Conservation (phyloP, 2,329 filamentous ascomycete genomes). For the Ceratocystiopsis minuta region DNA sequence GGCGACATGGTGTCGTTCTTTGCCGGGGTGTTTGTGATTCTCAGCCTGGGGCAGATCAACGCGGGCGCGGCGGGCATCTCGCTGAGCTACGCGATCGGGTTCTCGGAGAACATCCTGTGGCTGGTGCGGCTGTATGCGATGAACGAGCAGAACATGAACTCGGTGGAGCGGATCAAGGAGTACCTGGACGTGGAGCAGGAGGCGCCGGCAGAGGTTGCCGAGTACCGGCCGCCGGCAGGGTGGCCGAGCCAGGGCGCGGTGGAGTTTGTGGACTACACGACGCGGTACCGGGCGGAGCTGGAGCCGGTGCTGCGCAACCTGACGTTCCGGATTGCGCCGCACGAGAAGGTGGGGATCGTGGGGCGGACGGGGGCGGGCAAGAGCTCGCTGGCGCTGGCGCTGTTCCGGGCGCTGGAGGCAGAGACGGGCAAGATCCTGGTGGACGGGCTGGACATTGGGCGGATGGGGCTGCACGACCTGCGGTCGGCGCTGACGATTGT, state of each 20-base stretch:
- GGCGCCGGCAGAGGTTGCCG: constrained; percentile 57
- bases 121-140: constrained; percentile 82
- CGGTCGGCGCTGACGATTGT: constrained; percentile 93
- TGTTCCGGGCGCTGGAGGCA: constrained; percentile 87
- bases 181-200: constrained; percentile 95
- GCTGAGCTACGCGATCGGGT: constrained; percentile 87
- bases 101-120: constrained; percentile 94
- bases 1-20: constrained; percentile 89
- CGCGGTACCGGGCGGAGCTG: constrained; percentile 71
- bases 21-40: constrained; percentile 75
- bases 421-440: constrained; percentile 79
- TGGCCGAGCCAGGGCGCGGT: constrained; percentile 81
- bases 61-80: constrained; percentile 85
- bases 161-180: constrained; percentile 91
- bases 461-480: constrained; percentile 82
- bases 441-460: constrained; percentile 75
- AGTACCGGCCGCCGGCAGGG: constrained; percentile 55
- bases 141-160: constrained; percentile 99
- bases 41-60: constrained; percentile 68
- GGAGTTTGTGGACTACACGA: constrained; percentile 77
- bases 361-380: constrained; percentile 92
- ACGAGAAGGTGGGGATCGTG: constrained; percentile 90
- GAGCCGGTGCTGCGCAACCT: constrained; percentile 72
- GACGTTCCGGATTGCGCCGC: constrained; percentile 68
- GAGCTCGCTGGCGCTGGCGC: constrained; percentile 78